Evolutionary conservation across 2,329 filamentous ascomycete species (phyloP).

Genomic region (Lomentospora prolificans): DNA sequence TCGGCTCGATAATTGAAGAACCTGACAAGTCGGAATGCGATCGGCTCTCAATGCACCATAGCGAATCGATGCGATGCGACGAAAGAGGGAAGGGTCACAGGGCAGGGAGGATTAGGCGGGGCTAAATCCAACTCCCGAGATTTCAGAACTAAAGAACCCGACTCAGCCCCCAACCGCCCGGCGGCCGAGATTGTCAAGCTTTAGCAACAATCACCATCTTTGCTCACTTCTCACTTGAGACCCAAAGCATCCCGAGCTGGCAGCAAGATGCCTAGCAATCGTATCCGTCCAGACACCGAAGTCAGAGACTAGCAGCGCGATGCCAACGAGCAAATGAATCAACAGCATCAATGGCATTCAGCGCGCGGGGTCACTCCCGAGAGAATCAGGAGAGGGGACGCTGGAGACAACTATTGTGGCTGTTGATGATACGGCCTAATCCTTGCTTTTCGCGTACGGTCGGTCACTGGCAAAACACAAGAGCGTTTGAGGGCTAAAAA

Average conservation of each 20-base stretch:
- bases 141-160: not conserved
- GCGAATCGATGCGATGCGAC: slow-evolving; percentile 1
- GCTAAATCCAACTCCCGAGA: not conserved
- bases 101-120: not conserved
- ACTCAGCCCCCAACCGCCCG: not conserved
- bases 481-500: not conserved
- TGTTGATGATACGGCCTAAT: no score
- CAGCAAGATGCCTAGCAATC: not conserved
- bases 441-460: no score
- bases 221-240: not conserved
- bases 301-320: no score
- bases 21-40: not conserved
- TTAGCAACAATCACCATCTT: not conserved
- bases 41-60: no score
- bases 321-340: no score
- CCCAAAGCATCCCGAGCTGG: no score
- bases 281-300: no score
- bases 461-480: not conserved
- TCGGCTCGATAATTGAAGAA: not conserved
- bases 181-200: not conserved
- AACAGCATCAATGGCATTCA: no score
- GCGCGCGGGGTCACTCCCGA: no score
- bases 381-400: no score
- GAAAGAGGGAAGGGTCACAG: not conserved
- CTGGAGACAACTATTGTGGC: no score